A percentile compares a stretch with the other conserved stretches of the same genome.
Evolutionary conservation across 345 rosid species (phyloP).

Genomic region (Mercurialis annua): DNA sequence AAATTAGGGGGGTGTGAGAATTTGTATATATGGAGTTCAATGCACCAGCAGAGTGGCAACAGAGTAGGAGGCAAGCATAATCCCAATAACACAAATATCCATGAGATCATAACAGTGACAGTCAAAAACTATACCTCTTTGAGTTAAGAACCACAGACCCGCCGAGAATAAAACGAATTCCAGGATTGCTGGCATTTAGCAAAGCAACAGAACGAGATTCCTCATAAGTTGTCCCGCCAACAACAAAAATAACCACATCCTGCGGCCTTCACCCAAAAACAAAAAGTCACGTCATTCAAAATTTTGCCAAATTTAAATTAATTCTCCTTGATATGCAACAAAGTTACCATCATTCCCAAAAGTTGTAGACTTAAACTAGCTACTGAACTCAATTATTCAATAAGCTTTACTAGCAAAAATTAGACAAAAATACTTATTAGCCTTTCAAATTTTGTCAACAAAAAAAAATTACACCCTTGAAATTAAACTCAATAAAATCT

Average conservation of each 20-base stretch:
- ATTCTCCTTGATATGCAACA: neutral
- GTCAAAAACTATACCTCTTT: constrained; percentile 51
- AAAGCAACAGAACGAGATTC: constrained; percentile 83
- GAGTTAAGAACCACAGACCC: constrained; percentile 78
- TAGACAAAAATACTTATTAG: too few relatives aligned
- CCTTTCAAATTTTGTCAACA: too few relatives aligned
- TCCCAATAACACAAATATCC: neutral
- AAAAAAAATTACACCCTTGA: too few relatives aligned
- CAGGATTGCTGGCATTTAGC: constrained; percentile 71
- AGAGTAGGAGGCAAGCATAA: neutral
- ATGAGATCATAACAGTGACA: neutral
- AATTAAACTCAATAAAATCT: too few relatives aligned
- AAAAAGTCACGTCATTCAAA: neutral
- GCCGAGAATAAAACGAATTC: constrained; percentile 84
- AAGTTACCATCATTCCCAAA: too few relatives aligned
- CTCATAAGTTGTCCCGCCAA: constrained; percentile 97
- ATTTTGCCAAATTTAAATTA: neutral
- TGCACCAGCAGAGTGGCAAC: neutral
- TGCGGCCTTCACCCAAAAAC: constrained; percentile 60
- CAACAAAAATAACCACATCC: constrained; percentile 84
- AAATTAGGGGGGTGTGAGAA: too few relatives aligned
- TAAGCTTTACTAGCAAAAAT: too few relatives aligned
- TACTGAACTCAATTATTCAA: neutral
- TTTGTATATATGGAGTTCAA: too few relatives aligned
- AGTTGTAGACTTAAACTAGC: neutral